These are phyloP conservation scores for Phialocephala subalpina DNA, from an alignment of 2,329 filamentous ascomycete species.

Conservation along the genomic window DNA sequence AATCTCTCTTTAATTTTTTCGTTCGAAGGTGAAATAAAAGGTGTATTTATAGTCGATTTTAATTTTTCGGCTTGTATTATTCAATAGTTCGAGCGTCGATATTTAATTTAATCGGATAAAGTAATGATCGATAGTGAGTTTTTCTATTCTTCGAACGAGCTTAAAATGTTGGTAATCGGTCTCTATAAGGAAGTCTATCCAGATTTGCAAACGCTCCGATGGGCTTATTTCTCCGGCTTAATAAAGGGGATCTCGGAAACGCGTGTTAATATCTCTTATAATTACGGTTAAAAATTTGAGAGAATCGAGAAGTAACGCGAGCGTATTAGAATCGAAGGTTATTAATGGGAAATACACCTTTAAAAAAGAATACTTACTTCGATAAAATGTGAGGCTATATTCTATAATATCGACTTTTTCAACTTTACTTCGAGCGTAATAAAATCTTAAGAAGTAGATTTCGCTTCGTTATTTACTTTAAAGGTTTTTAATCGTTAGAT, in stretches of 20 bases:
- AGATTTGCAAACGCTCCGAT: background rate
- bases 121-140: background rate
- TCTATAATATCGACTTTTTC: background rate
- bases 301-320: background rate
- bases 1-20: background rate
- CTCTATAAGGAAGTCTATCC: background rate
- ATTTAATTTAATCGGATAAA: background rate
- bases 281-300: background rate
- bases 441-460: background rate
- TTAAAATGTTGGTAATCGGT: conserved; percentile 1
- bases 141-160: background rate
- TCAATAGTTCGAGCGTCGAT: background rate
- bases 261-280: background rate
- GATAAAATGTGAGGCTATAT: background rate
- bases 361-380: background rate
- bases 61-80: background rate
- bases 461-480: background rate
- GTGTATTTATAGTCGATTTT: background rate
- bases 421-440: background rate
- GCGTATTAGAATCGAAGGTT: background rate
- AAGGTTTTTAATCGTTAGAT: background rate
- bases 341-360: background rate
- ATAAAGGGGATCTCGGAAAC: background rate
- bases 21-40: background rate
- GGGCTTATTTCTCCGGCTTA: background rate